These are phyloP conservation scores for Paulinella micropora DNA, from an alignment of 78 protist genomes.

Conservation along the genomic window DNA sequence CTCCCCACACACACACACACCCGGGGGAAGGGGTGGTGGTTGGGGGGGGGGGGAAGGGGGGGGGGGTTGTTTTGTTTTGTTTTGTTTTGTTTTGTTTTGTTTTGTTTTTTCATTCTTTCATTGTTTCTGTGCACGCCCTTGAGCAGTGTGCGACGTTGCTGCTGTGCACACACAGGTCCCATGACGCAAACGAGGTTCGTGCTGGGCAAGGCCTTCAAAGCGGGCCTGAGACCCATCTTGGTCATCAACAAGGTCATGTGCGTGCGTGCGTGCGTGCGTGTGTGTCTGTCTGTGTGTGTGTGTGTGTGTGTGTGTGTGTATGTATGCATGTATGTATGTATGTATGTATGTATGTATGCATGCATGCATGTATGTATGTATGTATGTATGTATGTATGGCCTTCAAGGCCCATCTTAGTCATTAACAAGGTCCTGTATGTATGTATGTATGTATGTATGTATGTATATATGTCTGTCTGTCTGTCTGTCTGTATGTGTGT, in stretches of 20 bases:
- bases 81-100: too few relatives aligned
- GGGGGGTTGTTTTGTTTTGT: neutral
- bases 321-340: neutral
- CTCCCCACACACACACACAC: too few relatives aligned
- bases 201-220: neutral
- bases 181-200: slow-evolving; percentile 15
- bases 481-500: neutral
- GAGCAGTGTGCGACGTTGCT: too few relatives aligned
- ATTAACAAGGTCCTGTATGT: too few relatives aligned
- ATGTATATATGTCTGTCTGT: neutral
- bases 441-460: neutral
- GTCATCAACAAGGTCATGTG: neutral
- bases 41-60: neutral
- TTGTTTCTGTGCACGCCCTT: too few relatives aligned
- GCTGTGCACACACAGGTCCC: neutral
- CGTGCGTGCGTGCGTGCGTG: neutral
- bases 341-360: neutral
- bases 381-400: neutral
- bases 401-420: too few relatives aligned
- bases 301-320: neutral
- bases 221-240: neutral
- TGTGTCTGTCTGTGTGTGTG: neutral
- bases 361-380: neutral
- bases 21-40: neutral
- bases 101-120: too few relatives aligned